phyloP scores from a whole-genome alignment of 768 basidiomycete species.

The Tephrocybe sp. region DNA sequence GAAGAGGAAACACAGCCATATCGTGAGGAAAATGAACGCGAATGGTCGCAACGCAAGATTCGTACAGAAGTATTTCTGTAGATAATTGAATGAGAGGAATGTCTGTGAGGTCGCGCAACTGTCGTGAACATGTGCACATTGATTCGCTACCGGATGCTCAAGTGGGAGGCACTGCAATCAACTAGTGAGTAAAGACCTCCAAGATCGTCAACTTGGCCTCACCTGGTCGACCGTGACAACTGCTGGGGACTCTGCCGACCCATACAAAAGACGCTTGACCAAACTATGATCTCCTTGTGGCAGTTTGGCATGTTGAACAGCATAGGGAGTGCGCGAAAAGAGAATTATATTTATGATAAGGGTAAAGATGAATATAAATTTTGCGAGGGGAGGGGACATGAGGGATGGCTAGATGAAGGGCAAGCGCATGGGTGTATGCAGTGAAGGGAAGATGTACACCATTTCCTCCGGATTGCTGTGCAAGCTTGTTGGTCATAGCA shows the following conservation, averaged over 20 bases:
- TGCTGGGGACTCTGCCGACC: constrained; percentile 26
- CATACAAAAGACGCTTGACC: constrained; percentile 40
- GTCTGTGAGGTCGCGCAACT: constrained; percentile 60
- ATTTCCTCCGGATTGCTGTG: background rate
- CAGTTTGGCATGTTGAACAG: constrained; percentile 23
- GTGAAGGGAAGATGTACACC: background rate
- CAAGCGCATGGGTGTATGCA: constrained; percentile 14
- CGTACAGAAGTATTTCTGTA: constrained; percentile 70
- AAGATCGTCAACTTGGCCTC: constrained; percentile 1
- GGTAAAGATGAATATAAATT: constrained; percentile 47
- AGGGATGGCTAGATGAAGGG: constrained; percentile 13
- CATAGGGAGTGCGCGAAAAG: constrained; percentile 62
- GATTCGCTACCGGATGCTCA: constrained; percentile 45
- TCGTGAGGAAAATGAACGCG: constrained; percentile 57
- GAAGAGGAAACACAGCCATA: constrained; percentile 92
- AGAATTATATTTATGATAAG: constrained; percentile 59
- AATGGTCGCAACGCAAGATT: constrained; percentile 51
- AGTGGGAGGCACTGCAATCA: constrained; percentile 62
- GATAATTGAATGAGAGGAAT: constrained; percentile 68
- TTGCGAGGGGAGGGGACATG: constrained; percentile 51
- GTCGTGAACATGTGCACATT: constrained; percentile 63
- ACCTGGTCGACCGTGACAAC: constrained; percentile 26
- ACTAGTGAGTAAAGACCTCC: background rate
- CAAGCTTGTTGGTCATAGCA: background rate
- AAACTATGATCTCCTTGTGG: constrained; percentile 32